Evolutionary conservation across 805 yeast genomes (phyloP), one percentile per base, ranked within the genome.

Genomic region (Teunomyces tritomae): DNA sequence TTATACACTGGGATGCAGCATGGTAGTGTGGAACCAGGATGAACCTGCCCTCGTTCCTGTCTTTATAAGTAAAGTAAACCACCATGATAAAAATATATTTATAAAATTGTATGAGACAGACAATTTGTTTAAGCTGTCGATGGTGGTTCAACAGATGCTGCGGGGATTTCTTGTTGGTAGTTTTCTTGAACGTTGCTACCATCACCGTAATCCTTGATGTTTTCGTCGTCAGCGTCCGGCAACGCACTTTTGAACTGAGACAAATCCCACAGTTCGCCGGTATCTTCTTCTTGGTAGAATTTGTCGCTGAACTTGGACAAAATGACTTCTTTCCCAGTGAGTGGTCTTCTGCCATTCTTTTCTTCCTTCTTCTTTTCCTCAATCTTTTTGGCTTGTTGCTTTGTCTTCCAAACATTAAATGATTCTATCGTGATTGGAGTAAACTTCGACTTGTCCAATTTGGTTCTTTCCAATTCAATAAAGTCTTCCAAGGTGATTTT

Each of bases 401-500:
- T 79, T 55, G 70, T 63, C 70, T 91, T 90, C 98, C 99, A 94
- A 59, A 78, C 79, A 28, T 77, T 77, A 65, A 94, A 94, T 11
- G 91, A 66, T 49, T 85, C 90, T 24, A 82, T 71, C 1, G 95
- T 91, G 52, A 95, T 89, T 28, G 97, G 97, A 1, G 97, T 92
- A 61, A 87, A 75, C 42, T 78, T 79, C 10, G 76, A 77, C 65
- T 76, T 78, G 59, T 95, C 96, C 62, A 94, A 74, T 64, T 83
- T 84, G 52, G 82, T 85, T 71, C 97, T 85, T 70, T 91, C 99
- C 49, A 92, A 83, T 65, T 95, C 99, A 55, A 94, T 80, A 65
- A 94, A 94, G 52, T 95, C 99, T 69, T 94, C 99, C 60, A 94
- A 76, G 0, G 98, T 89, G 60, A 95, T 87, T 75, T 86, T 85